Base-by-base conservation (phyloP, 352 stramenopile genomes). In the Globisporangium camurandrum region DNA sequence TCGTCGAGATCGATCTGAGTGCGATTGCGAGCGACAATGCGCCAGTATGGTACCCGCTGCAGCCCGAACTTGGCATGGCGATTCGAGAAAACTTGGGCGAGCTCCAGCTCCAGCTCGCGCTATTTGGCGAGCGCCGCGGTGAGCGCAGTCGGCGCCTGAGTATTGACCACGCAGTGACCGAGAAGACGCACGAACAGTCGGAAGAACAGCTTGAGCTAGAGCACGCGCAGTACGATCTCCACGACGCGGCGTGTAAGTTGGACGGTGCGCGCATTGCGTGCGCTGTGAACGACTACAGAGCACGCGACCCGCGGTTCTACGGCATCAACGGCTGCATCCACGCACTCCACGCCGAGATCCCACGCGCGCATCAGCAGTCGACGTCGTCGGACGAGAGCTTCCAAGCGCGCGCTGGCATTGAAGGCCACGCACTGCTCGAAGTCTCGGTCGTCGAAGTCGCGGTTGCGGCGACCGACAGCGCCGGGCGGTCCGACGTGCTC, bases 301-400 rank as follows among this genome's bases (percentile, higher is more conserved):
- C 67, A 2, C 69, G 66, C 3, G 64, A 87, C 11, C 78, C 78
- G 2, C 65, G 74, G n/a, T 89, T 89, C 49, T 89, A 89, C 47
- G 78, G 78, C 6, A 74, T 89, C 38, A 89, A 89, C 43, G 78
- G 78, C 10, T 87, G 75, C 55, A 85, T 89, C 52, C 75, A 89
- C 31, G 66, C 80, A 16, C 53, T 86, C 7, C 84, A 85, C 39
- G 59, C 64, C 4, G 75, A 85, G 41, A 75, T 89, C 36, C 50
- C 73, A 6, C 63, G 69, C 24, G 73, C 78, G 2, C 73, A 86
- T 54, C 60, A 61, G n/a, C 69, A 85, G 24, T 79, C 61, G 24
- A 59, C 52, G n/a, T 66, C 72, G 8, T 63, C 64, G 0, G 77
- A 88, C 40, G 74, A 87, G 60, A 49, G 56, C 0, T 87, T 86